Evolutionary conservation across 129 eudicot species (phyloP), one percentile per base, ranked within the genome.

Genomic region (Saussurea involucrata): DNA sequence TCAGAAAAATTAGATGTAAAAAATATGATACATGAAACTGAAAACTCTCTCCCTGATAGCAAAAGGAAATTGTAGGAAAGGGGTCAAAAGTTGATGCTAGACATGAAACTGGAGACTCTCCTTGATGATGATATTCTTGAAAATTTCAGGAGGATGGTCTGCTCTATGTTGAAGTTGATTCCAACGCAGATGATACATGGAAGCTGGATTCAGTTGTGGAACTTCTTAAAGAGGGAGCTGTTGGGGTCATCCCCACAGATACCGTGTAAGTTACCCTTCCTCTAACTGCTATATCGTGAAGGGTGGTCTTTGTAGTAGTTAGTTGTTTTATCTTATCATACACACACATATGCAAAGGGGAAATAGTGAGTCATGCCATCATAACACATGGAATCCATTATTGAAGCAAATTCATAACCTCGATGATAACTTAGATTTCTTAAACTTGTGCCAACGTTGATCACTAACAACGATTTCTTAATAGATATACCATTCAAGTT

Each of bases 171-270:
- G 89, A 93, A 69, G 92, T 87, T 65, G 98, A 93, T 84, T 88
- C 91, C 0, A 80, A 69, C 15, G 98, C 91, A 53, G 68, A 85
- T 12, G 92, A 93, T 82, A 69, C 88, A 24, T 93, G 98, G 98
- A 90, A 93, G 74, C 36, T 93, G 66, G 98, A 88, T 80, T 89
- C 92, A n/a, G 81, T 84, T 46, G 87, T 89, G 71, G 87, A 90
- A 71, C 98, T 90, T 69, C 79, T 93, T 61, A 83, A 86, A 71
- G 76, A 82, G 49, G 98, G 98, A 57, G 98, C 97, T 36, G 97
- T 93, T 82, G 98, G 98, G 42, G 98, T 93, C 70, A 93, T 93
- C 61, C 98, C 98, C n/a, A 93, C 98, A 3, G 98, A 93, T 53
- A 93, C 98, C 27, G 90, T 90, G 97, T 93, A 85, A 46, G 90